Evolutionary conservation across 2,329 filamentous ascomycete genomes (phyloP), one percentile per base, ranked within the genome.

Genomic region (Aaosphaeria pasadenensis): DNA sequence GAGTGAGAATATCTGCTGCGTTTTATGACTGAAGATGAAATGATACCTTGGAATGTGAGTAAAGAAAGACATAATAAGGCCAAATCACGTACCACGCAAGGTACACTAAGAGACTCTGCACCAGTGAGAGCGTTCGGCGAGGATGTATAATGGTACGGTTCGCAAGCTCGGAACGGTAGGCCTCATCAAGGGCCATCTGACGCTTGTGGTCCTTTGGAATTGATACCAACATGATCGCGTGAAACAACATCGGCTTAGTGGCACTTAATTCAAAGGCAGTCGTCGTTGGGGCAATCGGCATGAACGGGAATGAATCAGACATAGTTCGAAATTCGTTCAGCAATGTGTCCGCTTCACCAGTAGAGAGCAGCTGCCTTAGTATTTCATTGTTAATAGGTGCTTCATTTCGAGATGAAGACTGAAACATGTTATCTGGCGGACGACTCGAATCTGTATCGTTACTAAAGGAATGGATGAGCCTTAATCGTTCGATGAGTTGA

Each of bases 1-100:
- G 3, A 69, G 45, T 40, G 64, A 65, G 11, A 61, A 65, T 35
- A 57, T 55, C 38, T 64, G 63, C 44, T 69, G 64, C 6, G 65
- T 67, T 41, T 67, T 66, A 47, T 68, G 65, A 40, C 61, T 66
- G 35, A 67, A 67, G 0, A 66, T 53, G 30, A 64, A 69, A 35
- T 68, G 65, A 38, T 69, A 68, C 60, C 64, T 68, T 38, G 3
- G 4, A 1, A 2, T 17, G 13, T 60, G 2, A 57, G 55, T 13
- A 17, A 2, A 11, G 46, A 7, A 43, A 44, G 11, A 39, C 9
- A 7, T 11, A 5, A 28, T 11, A 30, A 29, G 35, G 24, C 28
- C n/a, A 4, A 13, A 17, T 41, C 4, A 31, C n/a, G 24, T 47
- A 66, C 66, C 65, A 67, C 9, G 63, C 63, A 1, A 68, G 47